These are phyloP conservation scores for Geotrichum histeridarum DNA, from an alignment of 1,139 yeast genomes.

Conservation along the genomic window DNA sequence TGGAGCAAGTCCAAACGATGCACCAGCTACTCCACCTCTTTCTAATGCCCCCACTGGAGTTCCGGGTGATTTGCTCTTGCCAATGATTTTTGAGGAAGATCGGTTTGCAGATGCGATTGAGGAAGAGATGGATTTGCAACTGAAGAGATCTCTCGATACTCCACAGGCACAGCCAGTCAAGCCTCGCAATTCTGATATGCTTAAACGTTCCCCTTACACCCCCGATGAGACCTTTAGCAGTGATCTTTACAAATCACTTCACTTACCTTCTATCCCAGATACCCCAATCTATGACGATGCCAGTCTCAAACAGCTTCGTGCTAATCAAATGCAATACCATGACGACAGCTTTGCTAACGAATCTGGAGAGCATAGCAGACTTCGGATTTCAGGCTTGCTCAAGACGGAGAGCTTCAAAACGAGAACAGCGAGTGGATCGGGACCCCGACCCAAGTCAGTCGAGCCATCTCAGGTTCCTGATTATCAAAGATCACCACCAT, in stretches of 20 bases:
- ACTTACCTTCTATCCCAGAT: constrained; percentile 10
- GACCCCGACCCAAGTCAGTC: background rate
- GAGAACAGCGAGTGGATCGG: background rate
- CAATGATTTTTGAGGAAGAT: constrained; percentile 39
- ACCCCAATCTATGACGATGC: constrained; percentile 10
- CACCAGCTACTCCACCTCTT: background rate
- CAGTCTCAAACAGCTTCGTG: constrained; percentile 1
- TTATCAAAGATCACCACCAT: background rate
- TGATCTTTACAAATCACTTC: constrained; percentile 5
- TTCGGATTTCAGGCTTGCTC: constrained; percentile 10
- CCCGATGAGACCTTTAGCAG: background rate
- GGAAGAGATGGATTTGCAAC: constrained; percentile 15
- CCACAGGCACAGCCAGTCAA: background rate
- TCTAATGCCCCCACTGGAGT: background rate
- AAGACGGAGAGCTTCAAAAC: constrained; percentile 12
- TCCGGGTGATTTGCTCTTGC: constrained; percentile 25
- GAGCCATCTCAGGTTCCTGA: background rate
- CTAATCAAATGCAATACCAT: background rate
- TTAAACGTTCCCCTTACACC: background rate
- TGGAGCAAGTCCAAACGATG: background rate
- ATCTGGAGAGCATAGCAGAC: constrained; percentile 1
- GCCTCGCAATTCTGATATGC: background rate
- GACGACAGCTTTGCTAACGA: background rate
- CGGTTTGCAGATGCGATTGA: constrained; percentile 36
- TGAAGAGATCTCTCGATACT: background rate